These are phyloP conservation scores for Camellia sinensis DNA, from an alignment of 148 eudicot genomes.

Conservation along the genomic window DNA sequence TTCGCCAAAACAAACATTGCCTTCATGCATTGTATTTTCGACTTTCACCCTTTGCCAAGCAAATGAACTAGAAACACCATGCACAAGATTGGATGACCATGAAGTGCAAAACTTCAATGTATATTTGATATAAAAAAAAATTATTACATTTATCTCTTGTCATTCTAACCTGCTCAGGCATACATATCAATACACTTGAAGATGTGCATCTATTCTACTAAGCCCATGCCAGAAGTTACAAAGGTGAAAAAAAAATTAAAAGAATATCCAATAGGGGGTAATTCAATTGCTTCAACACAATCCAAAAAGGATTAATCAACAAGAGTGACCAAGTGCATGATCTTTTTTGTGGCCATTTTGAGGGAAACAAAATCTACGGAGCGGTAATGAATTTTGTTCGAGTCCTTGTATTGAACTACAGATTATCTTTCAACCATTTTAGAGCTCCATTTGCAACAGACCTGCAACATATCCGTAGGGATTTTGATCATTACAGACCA, in stretches of 20 bases:
- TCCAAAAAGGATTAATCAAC: neutral
- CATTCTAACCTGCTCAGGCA: conserved; percentile 1
- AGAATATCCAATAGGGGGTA: conserved; percentile 7
- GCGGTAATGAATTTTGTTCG: conserved; percentile 3
- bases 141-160: neutral
- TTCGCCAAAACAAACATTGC: no score
- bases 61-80: neutral
- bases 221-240: conserved; percentile 1
- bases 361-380: conserved; percentile 14
- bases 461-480: conserved; percentile 41
- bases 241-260: neutral
- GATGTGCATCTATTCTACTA: neutral
- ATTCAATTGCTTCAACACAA: neutral
- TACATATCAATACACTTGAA: conserved; percentile 5
- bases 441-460: conserved; percentile 75
- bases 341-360: neutral
- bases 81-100: neutral
- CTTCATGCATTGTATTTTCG: no score
- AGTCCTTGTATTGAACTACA: conserved; percentile 30
- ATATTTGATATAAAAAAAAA: neutral
- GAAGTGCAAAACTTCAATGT: conserved; percentile 2
- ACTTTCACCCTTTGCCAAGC: no score
- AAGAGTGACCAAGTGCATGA: neutral
- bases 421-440: conserved; percentile 80
- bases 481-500: neutral